These are phyloP conservation scores for Scheffersomyces segobiensis DNA, from an alignment of 1,139 yeast genomes.

Conservation along the genomic window DNA sequence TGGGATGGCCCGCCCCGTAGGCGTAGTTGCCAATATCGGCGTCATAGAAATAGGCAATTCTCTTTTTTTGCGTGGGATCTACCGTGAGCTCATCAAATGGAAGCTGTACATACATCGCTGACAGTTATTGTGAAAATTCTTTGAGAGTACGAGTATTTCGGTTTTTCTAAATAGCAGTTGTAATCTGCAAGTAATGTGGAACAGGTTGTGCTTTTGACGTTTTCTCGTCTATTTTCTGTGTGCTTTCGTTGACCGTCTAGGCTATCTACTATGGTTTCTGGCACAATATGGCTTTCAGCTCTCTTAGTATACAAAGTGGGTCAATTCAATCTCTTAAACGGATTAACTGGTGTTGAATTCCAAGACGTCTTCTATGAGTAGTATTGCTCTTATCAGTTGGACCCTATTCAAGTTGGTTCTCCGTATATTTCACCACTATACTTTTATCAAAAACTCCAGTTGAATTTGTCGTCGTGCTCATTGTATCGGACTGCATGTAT, in stretches of 20 bases:
- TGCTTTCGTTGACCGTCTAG: not conserved
- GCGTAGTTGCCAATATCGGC: slow-evolving; percentile 97
- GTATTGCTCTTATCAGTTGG: not conserved
- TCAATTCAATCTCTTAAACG: not conserved
- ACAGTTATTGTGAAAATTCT: not conserved
- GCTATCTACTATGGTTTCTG: not conserved
- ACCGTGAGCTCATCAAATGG: slow-evolving; percentile 50
- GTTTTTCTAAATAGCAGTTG: not conserved
- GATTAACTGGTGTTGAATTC: not conserved
- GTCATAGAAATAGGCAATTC: slow-evolving; percentile 51
- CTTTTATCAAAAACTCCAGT: not conserved
- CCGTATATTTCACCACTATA: not conserved
- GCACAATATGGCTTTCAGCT: not conserved
- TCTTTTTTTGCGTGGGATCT: slow-evolving; percentile 40
- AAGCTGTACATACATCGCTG: slow-evolving; percentile 39
- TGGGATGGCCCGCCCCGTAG: slow-evolving; percentile 97
- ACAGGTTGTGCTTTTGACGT: not conserved
- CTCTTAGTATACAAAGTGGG: not conserved
- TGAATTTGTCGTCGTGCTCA: not conserved
- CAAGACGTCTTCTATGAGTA: not conserved
- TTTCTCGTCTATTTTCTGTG: not conserved
- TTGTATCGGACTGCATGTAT: not conserved
- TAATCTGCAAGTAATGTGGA: not conserved
- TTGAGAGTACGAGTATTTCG: not conserved
- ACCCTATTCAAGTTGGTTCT: not conserved